A percentile compares a stretch with the other conserved stretches of the same genome.
phyloP scores from a whole-genome alignment of 2,329 filamentous ascomycete genomes.

The Alternaria sp. region DNA sequence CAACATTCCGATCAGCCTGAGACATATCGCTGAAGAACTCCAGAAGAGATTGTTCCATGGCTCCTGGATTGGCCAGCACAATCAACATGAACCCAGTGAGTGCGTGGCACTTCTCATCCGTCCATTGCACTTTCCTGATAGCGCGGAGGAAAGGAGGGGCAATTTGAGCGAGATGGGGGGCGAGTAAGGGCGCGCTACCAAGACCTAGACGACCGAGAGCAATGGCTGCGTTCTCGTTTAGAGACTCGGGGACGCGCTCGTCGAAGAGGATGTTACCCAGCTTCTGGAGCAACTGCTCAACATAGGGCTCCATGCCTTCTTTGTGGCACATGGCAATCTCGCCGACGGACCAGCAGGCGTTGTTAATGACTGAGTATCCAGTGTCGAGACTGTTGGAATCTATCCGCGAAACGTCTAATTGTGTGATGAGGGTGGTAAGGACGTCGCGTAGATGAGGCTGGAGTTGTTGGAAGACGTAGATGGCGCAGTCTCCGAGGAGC shows the following conservation, averaged over 20 bases:
- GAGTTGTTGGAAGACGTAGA: constrained; percentile 85
- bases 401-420: constrained; percentile 76
- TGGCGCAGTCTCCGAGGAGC: constrained; percentile 90
- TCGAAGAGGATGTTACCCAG: constrained; percentile 85
- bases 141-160: constrained; percentile 80
- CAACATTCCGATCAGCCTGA: constrained; percentile 64
- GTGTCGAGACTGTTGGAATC: constrained; percentile 80
- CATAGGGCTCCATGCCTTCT: constrained; percentile 74
- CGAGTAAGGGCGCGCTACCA: constrained; percentile 75
- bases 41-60: constrained; percentile 84
- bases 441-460: constrained; percentile 75
- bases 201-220: constrained; percentile 87
- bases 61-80: constrained; percentile 84
- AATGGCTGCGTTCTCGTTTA: constrained; percentile 93
- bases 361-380: constrained; percentile 93
- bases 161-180: constrained; percentile 79
- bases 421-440: constrained; percentile 81
- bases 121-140: constrained; percentile 84
- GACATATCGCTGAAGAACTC: constrained; percentile 87
- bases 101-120: constrained; percentile 92
- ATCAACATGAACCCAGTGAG: constrained; percentile 89
- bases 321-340: constrained; percentile 86
- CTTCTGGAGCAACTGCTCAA: constrained; percentile 76
- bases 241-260: constrained; percentile 80
- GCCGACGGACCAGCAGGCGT: constrained; percentile 95